Base-by-base conservation (phyloP, 495 filamentous ascomycete species). In the Penicillium antarcticum region DNA sequence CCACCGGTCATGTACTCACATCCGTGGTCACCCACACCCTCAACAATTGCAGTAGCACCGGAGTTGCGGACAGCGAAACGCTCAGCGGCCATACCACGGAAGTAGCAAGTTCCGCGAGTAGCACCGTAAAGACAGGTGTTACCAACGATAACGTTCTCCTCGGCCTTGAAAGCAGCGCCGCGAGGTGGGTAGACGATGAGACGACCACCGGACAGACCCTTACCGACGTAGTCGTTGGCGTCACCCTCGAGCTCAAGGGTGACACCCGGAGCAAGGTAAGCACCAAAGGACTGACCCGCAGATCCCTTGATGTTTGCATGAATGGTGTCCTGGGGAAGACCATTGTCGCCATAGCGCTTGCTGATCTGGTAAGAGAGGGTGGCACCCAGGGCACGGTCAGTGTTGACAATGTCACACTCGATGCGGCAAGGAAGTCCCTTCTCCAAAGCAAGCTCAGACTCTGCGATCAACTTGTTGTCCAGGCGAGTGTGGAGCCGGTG, bases 1-100 rank as follows among this genome's bases (percentile, higher is more conserved):
- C 94, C 94, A 63, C 94, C 94, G 52, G 94, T 98, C 94, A 99
- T 99, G 81, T 99, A 99, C 76, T 99, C 94, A 66, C 92, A 97
- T 41, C 92, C 91, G 66, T 99, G 94, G 68, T 99, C 94, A 77
- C 94, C 94, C 46, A 96, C 84, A 71, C 95, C 94, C 74, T 99
- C 94, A 56, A 97, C 92, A 56, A 99, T 89, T 26, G 95, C 94
- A 24, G 87, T 97, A 37, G 89, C 94, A 67, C 94, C 94, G 1
- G 95, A 97, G 77, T 99, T 99, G 57, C 94, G 90, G 45, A 99
- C 94, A 41, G 92, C 92, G 61, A 99, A 99, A 57, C 94, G 90
- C 78, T 99, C 94, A 26, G 94, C 94, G 60, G 94, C 94, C 23
- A 97, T 80, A 77, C 94, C 94, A 54, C 95, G 90, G 89, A 99